Conservation (phyloP, 176 grass and related monocot species). For the Elaeis guineensis region DNA sequence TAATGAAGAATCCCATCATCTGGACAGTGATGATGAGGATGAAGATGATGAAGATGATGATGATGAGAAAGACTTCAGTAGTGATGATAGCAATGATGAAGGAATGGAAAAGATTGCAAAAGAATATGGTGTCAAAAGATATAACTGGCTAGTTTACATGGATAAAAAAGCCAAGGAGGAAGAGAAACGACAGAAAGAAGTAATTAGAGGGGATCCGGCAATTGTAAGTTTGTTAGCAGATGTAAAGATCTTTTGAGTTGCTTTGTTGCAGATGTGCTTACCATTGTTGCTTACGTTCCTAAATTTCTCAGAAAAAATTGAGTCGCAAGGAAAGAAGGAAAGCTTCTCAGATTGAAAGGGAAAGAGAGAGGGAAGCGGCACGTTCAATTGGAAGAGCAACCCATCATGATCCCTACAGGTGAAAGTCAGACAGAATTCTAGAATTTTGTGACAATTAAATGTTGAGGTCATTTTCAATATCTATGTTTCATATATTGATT, state of each 20-base stretch:
- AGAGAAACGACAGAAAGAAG: constrained; percentile 85
- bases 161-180: constrained; percentile 95
- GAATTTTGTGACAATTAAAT: background rate
- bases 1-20: constrained; percentile 57
- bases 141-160: constrained; percentile 97
- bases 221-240: constrained; percentile 45
- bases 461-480: too few species aligned
- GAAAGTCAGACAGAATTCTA: background rate
- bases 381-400: constrained; percentile 58
- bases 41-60: constrained; percentile 65
- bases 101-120: constrained; percentile 91
- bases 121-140: constrained; percentile 94
- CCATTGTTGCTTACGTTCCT: constrained; percentile 18
- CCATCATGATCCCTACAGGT: constrained; percentile 93
- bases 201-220: constrained; percentile 91
- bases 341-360: constrained; percentile 87
- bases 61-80: constrained; percentile 79
- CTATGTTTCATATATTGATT: too few species aligned
- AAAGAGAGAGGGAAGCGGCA: constrained; percentile 66
- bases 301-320: constrained; percentile 61
- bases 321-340: constrained; percentile 97
- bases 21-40: constrained; percentile 67
- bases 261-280: constrained; percentile 3
- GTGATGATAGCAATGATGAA: constrained; percentile 95
- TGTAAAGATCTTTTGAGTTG: constrained; percentile 2